phyloP scores from a whole-genome alignment of 306 rosid species.

The Macrotyloma uniflorum region DNA sequence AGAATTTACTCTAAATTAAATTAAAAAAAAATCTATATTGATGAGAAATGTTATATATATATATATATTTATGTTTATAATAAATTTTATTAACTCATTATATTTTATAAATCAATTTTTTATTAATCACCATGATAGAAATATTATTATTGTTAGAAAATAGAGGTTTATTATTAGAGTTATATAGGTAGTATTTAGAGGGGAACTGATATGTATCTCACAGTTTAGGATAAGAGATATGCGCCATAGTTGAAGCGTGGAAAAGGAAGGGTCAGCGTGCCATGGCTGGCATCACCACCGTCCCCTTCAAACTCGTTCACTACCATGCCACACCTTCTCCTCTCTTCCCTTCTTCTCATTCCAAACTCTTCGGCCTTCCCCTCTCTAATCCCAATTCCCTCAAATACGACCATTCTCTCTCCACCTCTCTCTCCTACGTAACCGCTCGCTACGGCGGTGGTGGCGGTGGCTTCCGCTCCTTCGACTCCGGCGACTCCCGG shows the following conservation, averaged over 20 bases:
- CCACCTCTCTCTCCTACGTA: conserved; percentile 39
- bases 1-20: no score
- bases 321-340: conserved; percentile 40
- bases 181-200: no score
- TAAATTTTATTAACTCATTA: no score
- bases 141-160: no score
- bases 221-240: conserved; percentile 34
- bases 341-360: conserved; percentile 47
- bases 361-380: conserved; percentile 63
- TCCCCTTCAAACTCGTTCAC: conserved; percentile 52
- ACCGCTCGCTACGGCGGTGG: conserved; percentile 61
- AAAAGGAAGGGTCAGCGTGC: conserved; percentile 9
- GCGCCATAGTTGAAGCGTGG: conserved; percentile 33
- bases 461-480: conserved; percentile 40
- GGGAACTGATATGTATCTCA: not conserved
- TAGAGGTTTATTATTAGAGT: no score
- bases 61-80: no score
- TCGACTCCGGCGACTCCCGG: conserved; percentile 40
- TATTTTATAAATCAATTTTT: no score
- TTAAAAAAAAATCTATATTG: no score
- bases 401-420: conserved; percentile 36
- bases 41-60: no score
- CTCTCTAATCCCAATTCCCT: conserved; percentile 39
- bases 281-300: conserved; percentile 82
- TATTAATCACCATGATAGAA: no score